Conservation (phyloP, 371 early-diverging fungal species). For the Rhizopus sp. region DNA sequence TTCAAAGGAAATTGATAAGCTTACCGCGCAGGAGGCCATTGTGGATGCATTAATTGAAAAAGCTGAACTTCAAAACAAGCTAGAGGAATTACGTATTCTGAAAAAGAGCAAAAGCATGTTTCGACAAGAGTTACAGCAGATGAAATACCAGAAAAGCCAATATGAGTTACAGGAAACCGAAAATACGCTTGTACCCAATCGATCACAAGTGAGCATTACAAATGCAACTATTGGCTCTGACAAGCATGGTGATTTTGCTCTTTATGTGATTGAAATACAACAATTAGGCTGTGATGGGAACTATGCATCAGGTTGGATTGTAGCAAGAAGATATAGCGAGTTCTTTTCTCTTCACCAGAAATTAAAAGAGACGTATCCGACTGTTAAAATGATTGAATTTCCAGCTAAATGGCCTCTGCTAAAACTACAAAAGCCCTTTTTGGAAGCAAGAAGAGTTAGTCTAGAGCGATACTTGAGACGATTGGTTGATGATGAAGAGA, state of each 20-base stretch:
- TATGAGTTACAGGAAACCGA: slow-evolving; percentile 69
- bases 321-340: slow-evolving; percentile 79
- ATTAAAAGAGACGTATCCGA: slow-evolving; percentile 57
- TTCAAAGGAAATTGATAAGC: slow-evolving; percentile 56
- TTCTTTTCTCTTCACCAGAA: slow-evolving; percentile 77
- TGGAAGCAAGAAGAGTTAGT: slow-evolving; percentile 69
- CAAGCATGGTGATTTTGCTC: slow-evolving; percentile 64
- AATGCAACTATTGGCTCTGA: slow-evolving; percentile 60
- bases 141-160: slow-evolving; percentile 67
- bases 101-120: slow-evolving; percentile 61
- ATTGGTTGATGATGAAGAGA: slow-evolving; percentile 51
- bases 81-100: slow-evolving; percentile 63
- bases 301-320: slow-evolving; percentile 76
- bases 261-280: slow-evolving; percentile 81
- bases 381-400: slow-evolving; percentile 68
- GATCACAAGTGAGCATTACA: slow-evolving; percentile 61
- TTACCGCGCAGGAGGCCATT: slow-evolving; percentile 68
- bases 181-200: slow-evolving; percentile 67
- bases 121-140: slow-evolving; percentile 61
- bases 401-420: slow-evolving; percentile 73
- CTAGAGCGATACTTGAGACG: slow-evolving; percentile 76
- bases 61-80: slow-evolving; percentile 52
- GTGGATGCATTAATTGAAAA: slow-evolving; percentile 65
- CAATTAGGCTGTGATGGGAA: slow-evolving; percentile 56
- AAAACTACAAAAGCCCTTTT: slow-evolving; percentile 61